Base-by-base conservation (phyloP, 148 eudicot genomes). In the Cornus kousa region DNA sequence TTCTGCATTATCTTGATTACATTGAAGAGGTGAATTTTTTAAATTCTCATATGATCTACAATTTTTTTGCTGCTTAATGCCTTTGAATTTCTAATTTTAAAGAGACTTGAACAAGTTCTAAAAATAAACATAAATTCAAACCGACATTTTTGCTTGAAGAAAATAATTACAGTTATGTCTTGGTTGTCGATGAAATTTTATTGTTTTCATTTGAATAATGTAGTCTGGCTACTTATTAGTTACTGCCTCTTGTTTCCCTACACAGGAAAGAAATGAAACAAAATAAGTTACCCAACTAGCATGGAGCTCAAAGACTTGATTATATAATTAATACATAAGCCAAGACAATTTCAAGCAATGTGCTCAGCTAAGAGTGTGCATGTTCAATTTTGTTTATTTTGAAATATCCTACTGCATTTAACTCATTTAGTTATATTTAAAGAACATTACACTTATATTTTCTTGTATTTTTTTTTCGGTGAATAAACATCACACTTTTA, bases 1-100 rank as follows among this genome's bases (percentile, higher is more conserved):
- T 87, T 86, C 87, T 88, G 76, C 91, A 93, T 79, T 92, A 94
- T 84, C 82, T 96, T 62, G 92, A 96, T 74, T 92, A 89, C 65
- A 91, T 96, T 33, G 97, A 91, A 86, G 99, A 96, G 98, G 99
- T 92, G 83, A 24, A 67, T n/a, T 46, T 59, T 55, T 33, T 46
- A 16, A 22, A 32, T 72, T 72, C 20, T 73, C 57, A n/a, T 19
- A 10, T 14, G 24, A 13, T 5, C 20, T 50, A 40, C 20, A 32
- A 57, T 39, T 4, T 70, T 78, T 59, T 70, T 68, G 55, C 67
- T 70, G 23, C 68, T 57, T 10, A 33, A 12, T 20, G 22, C 9
- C 20, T 20, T 31, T 68, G 22, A 53, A 77, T 77, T 48, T 79
- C 57, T 14, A 48, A 33, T 32, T 17, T 2, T 23, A 32, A 5